These are phyloP conservation scores for Blastobotrys ciferrii DNA, from an alignment of 1,139 yeast genomes.

Conservation along the genomic window DNA sequence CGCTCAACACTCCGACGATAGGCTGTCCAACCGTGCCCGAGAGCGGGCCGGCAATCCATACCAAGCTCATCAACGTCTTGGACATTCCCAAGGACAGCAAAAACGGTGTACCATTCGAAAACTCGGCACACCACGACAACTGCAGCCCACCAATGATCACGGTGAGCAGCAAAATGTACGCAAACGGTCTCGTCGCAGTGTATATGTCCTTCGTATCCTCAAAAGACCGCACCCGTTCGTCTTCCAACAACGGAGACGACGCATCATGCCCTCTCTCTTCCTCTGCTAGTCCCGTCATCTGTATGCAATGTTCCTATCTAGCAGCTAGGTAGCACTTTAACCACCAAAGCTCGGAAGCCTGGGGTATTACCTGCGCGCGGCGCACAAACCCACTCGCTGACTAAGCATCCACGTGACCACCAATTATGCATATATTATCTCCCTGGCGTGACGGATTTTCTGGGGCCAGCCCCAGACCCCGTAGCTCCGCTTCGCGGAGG, in stretches of 20 bases:
- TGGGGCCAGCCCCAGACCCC: too few species aligned
- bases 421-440: too few species aligned
- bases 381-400: too few species aligned
- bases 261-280: neutral
- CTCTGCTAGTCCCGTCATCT: constrained; percentile 3
- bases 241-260: neutral
- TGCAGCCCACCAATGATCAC: constrained; percentile 51
- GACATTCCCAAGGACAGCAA: constrained; percentile 53
- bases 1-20: constrained; percentile 54
- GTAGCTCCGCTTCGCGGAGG: too few species aligned
- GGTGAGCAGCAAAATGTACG: constrained; percentile 47
- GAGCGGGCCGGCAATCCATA: constrained; percentile 65
- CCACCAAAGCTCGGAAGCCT: too few species aligned
- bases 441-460: too few species aligned
- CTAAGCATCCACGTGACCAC: too few species aligned
- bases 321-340: too few species aligned
- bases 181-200: constrained; percentile 43
- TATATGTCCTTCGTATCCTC: constrained; percentile 3
- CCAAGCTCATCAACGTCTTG: constrained; percentile 50
- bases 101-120: constrained; percentile 53
- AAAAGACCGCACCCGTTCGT: neutral
- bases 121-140: constrained; percentile 54
- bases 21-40: constrained; percentile 65
- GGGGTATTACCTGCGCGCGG: too few species aligned
- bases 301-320: too few species aligned